Evolutionary conservation across 495 filamentous ascomycete species (phyloP), one percentile per base, ranked within the genome.

Genomic region (Xylaria scruposa): DNA sequence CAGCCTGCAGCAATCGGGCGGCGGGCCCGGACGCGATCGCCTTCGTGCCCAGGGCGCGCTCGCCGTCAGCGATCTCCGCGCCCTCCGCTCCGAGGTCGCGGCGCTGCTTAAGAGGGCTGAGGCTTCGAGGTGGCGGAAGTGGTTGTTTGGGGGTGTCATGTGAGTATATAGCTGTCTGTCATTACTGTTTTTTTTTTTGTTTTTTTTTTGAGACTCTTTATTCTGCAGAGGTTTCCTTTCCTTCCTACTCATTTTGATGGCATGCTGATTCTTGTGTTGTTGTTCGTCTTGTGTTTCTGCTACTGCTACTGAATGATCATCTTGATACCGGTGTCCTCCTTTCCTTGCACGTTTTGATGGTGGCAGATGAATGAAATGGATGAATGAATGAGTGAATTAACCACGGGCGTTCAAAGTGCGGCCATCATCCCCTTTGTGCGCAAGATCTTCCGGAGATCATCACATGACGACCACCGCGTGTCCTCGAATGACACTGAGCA

Each of bases 401-500:
- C 53, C 53, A 5, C 24, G 1, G 29, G 0, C 36, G 6, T 7
- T 31, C 53, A 56, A 56, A 85, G 83, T 21, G 83, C 81, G 1
- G 74, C 81, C 38, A 77, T 85, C 73, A 80, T 86, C 71, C 84
- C 84, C 4, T 70, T 78, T 7, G 78, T 86, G 7, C 81, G 81
- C 56, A 71, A 70, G 19, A 72, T 85, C 69, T 85, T 85, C 77
- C 82, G 81, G 42, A 64, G 75, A 33, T 74, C 76, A 26, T 74
- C 76, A 24, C 70, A 77, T 2, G 76, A 78, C 46, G 74, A 77
- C 36, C 67, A 73, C 3, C 67, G 73, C 3, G 54, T 76, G 1
- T 76, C 72, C 15, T 51, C 79, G 9, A 85, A 83, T 70, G 74
- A 81, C 54, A 86, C 84, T 24, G 84, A 85, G 76, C 83, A 86